phyloP scores from a whole-genome alignment of 441 rosid species.

The Pelargonium cotyledonis region DNA sequence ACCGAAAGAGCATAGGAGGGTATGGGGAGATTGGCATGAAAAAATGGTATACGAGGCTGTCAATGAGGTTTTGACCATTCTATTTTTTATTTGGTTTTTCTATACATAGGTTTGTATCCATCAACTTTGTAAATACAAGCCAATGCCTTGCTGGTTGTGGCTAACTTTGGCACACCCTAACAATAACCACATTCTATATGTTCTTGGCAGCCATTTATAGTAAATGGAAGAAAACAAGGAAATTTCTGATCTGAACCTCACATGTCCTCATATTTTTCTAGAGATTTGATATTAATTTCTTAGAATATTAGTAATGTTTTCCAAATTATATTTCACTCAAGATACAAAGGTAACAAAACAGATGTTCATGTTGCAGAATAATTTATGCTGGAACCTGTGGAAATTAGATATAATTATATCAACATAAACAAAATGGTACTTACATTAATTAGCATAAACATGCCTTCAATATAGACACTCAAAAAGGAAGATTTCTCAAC shows the following conservation, averaged over 20 bases:
- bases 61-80: slow-evolving; percentile 11
- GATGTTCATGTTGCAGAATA: no score
- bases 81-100: slow-evolving; percentile 2
- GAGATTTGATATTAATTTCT: not conserved
- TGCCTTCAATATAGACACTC: not conserved
- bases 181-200: not conserved
- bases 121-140: not conserved
- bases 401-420: no score
- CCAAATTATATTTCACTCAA: not conserved
- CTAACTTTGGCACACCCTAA: not conserved
- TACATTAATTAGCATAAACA: not conserved
- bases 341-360: no score
- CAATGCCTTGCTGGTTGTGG: not conserved
- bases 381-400: no score
- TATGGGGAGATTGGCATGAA: slow-evolving; percentile 2
- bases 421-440: not conserved
- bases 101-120: not conserved
- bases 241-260: not conserved
- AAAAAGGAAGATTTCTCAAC: not conserved
- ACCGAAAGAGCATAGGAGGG: not conserved
- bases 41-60: slow-evolving; percentile 11
- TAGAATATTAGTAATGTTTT: not conserved
- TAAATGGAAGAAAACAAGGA: not conserved
- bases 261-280: not conserved
- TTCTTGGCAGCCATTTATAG: not conserved